Percentiles rank a stretch among this genome's conserved stretches.
phyloP scores from a whole-genome alignment of 768 basidiomycete species.

The Lyophyllum semitale region DNA sequence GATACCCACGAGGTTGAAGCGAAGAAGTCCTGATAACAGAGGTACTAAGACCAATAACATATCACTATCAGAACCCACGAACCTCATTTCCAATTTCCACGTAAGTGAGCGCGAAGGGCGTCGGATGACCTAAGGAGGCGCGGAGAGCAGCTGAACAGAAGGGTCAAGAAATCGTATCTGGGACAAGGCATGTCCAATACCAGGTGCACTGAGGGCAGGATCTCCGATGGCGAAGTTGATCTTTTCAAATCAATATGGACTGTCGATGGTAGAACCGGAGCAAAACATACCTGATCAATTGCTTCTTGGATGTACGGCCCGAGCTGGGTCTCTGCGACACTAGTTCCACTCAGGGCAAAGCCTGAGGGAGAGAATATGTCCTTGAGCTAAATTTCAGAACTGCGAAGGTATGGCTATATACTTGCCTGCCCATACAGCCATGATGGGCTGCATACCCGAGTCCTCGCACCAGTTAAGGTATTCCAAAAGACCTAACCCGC shows the following conservation, averaged over 20 bases:
- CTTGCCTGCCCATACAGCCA: constrained; percentile 60
- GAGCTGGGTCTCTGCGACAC: constrained; percentile 42
- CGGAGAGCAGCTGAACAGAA: constrained; percentile 48
- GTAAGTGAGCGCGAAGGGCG: constrained; percentile 49
- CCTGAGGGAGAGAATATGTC: constrained; percentile 28
- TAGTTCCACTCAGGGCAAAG: constrained; percentile 48
- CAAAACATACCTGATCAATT: constrained; percentile 40
- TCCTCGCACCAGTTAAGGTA: constrained; percentile 57
- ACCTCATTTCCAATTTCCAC: constrained; percentile 66
- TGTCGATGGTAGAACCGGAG: neutral
- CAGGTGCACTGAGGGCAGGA: constrained; percentile 39
- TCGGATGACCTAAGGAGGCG: constrained; percentile 55
- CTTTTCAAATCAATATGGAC: constrained; percentile 17
- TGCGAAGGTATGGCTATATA: neutral
- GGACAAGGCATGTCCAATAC: constrained; percentile 14
- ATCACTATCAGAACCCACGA: neutral
- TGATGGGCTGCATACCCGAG: constrained; percentile 55
- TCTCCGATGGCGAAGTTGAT: constrained; percentile 61
- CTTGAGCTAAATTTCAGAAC: neutral
- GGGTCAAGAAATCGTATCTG: neutral
- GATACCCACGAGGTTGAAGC: constrained; percentile 20
- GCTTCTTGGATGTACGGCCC: constrained; percentile 57
- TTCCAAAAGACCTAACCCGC: constrained; percentile 31
- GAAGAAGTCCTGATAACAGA: constrained; percentile 22
- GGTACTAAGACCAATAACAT: neutral